phyloP scores from a whole-genome alignment of 768 basidiomycete species.

The Mycena leptocephala region DNA sequence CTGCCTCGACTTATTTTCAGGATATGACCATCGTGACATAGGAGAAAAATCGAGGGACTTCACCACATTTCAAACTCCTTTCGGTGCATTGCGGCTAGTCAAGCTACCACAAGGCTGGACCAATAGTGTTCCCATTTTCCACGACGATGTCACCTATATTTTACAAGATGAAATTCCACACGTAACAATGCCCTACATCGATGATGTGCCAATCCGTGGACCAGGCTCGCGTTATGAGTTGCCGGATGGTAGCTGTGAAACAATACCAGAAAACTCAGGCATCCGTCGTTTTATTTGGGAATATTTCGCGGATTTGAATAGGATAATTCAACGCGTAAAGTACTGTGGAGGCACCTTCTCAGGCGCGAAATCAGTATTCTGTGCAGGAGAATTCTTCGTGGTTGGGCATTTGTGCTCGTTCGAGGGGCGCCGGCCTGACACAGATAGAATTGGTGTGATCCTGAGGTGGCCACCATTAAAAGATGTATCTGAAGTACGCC shows the following conservation, averaged over 20 bases:
- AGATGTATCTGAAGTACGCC: constrained; percentile 33
- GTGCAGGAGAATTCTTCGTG: constrained; percentile 51
- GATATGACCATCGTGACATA: constrained; percentile 45
- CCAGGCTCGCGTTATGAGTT: constrained; percentile 38
- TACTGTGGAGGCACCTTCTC: constrained; percentile 41
- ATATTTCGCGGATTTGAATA: constrained; percentile 28
- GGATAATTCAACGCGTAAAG: constrained; percentile 15
- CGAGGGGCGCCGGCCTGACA: constrained; percentile 49
- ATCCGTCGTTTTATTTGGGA: constrained; percentile 36
- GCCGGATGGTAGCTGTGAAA: constrained; percentile 38
- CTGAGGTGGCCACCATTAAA: constrained; percentile 34
- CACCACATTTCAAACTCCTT: constrained; percentile 48
- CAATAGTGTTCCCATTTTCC: constrained; percentile 49
- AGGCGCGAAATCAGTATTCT: constrained; percentile 44
- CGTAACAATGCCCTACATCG: constrained; percentile 43
- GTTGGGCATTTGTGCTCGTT: constrained; percentile 55
- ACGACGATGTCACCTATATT: constrained; percentile 46
- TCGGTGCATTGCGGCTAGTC: constrained; percentile 37
- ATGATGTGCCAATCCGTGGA: constrained; percentile 49
- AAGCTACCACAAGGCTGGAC: constrained; percentile 50
- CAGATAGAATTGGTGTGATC: constrained; percentile 43
- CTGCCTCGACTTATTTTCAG: constrained; percentile 42
- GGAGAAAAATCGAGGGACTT: constrained; percentile 42
- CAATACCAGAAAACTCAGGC: constrained; percentile 37
- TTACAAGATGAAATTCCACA: constrained; percentile 47